A percentile compares a stretch with the other conserved stretches of the same genome.
Conservation (phyloP, 2,329 filamentous ascomycete species). For the Diplodia sapinea region DNA sequence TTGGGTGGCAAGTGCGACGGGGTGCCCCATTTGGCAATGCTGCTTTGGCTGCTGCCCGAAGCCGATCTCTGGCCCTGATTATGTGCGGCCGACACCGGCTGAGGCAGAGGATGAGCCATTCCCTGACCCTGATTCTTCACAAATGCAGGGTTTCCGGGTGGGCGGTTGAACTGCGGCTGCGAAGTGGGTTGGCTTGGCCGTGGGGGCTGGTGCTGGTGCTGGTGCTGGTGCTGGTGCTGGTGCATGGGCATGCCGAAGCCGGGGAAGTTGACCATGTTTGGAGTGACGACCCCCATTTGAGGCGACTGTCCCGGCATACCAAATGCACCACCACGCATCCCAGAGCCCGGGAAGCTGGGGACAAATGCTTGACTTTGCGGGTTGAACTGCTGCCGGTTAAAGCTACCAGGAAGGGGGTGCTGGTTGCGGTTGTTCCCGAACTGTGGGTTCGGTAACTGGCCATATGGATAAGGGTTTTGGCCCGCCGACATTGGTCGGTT, state of each 20-base stretch:
- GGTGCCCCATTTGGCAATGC: constrained; percentile 63
- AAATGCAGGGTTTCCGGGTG: constrained; percentile 36
- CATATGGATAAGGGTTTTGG: constrained; percentile 68
- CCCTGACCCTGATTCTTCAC: constrained; percentile 35
- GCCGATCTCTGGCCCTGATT: constrained; percentile 34
- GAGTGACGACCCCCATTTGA: constrained; percentile 37
- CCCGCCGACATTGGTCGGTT: constrained; percentile 46
- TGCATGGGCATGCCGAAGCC: constrained; percentile 31
- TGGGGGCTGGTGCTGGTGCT: constrained; percentile 27
- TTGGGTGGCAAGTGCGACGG: constrained; percentile 61
- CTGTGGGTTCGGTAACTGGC: constrained; percentile 73
- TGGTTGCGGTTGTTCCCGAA: constrained; percentile 72
- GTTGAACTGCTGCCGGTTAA: constrained; percentile 85
- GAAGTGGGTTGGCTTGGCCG: constrained; percentile 40
- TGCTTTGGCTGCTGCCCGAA: constrained; percentile 49
- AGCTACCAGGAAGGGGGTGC: constrained; percentile 85
- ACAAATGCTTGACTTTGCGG: constrained; percentile 93
- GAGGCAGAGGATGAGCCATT: constrained; percentile 34
- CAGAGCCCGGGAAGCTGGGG: constrained; percentile 57
- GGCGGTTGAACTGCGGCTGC: constrained; percentile 38
- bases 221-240: constrained; percentile 32
- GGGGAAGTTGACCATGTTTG: constrained; percentile 39
- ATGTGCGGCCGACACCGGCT: constrained; percentile 38
- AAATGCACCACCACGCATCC: constrained; percentile 37
- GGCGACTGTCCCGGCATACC: constrained; percentile 43